A percentile compares a stretch with the other conserved stretches of the same genome.
These are phyloP conservation scores for Teratosphaeriaceae sp. DNA, from an alignment of 2,329 filamentous ascomycete species.

Conservation along the genomic window DNA sequence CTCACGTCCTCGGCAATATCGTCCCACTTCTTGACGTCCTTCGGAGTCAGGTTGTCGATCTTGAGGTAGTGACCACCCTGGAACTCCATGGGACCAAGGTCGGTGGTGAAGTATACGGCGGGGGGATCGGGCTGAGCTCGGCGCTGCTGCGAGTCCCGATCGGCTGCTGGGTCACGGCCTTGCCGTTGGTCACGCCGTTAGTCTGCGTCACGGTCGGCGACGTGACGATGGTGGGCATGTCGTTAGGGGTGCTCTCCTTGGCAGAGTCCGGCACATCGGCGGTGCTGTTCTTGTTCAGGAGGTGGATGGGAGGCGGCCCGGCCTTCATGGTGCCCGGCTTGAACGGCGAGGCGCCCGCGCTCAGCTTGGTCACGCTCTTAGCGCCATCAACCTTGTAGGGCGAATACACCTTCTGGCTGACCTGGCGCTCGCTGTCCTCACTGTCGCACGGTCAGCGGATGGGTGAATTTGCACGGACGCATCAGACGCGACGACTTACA, in stretches of 20 bases:
- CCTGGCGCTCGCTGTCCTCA: conserved; percentile 1
- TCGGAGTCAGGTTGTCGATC: conserved; percentile 8
- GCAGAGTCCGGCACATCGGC: background rate
- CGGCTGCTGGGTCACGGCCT: conserved; percentile 8
- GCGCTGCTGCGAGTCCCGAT: conserved; percentile 15
- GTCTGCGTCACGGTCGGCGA: background rate
- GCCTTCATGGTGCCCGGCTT: conserved; percentile 5
- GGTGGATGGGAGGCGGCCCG: conserved; percentile 7
- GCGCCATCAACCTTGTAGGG: background rate
- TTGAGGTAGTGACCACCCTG: conserved; percentile 19
- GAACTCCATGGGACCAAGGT: conserved; percentile 12
- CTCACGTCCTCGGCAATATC: conserved; percentile 14
- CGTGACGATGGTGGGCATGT: conserved; percentile 9
- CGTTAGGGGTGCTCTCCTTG: conserved; percentile 6
- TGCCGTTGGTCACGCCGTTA: conserved; percentile 4
- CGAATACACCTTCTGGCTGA: background rate
- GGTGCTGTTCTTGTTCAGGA: conserved; percentile 13
- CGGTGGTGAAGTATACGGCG: conserved; percentile 19
- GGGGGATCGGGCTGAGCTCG: conserved; percentile 3
- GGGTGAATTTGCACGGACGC: too few relatives aligned
- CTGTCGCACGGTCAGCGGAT: conserved; percentile 5
- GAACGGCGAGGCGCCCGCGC: conserved; percentile 6
- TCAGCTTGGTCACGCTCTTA: conserved; percentile 3
- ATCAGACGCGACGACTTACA: too few relatives aligned
- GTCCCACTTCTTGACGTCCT: conserved; percentile 1